Percentiles rank a stretch among this genome's conserved stretches.
Conservation (phyloP, 345 rosid genomes). For the Triadica sebifera region DNA sequence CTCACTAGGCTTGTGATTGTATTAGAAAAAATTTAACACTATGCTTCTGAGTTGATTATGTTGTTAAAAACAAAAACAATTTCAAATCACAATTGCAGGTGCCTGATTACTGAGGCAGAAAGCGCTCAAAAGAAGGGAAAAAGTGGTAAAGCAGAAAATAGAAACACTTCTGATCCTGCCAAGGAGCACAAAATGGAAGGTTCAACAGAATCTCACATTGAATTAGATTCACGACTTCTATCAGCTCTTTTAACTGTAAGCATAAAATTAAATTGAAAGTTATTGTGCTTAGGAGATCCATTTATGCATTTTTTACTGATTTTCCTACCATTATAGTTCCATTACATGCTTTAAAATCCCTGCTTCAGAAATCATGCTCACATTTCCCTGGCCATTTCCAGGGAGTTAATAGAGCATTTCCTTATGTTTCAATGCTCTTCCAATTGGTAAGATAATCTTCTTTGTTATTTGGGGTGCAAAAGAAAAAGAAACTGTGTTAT, state of each 20-base stretch:
- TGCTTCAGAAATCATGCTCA: conserved; percentile 9
- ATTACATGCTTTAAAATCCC: conserved; percentile 2
- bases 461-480: conserved; percentile 3
- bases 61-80: conserved; percentile 15
- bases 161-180: conserved; percentile 23
- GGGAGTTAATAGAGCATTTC: conserved; percentile 99
- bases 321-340: neutral
- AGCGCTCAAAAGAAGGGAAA: conserved; percentile 34
- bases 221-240: conserved; percentile 88
- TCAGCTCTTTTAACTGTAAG: conserved; percentile 86
- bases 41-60: neutral
- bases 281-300: neutral
- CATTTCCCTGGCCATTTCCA: conserved; percentile 29
- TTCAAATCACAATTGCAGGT: conserved; percentile 47
- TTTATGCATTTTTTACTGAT: neutral
- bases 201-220: conserved; percentile 60
- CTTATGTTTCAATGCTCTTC: conserved; percentile 91
- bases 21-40: neutral
- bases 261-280: conserved; percentile 8
- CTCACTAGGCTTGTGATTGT: neutral
- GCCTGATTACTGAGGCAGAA: conserved; percentile 55
- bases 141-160: conserved; percentile 26
- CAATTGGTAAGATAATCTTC: conserved; percentile 52
- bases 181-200: conserved; percentile 41
- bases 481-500: neutral